Evolutionary conservation across 345 rosid genomes (phyloP).

Genomic region (Pseudoturritis turrita): DNA sequence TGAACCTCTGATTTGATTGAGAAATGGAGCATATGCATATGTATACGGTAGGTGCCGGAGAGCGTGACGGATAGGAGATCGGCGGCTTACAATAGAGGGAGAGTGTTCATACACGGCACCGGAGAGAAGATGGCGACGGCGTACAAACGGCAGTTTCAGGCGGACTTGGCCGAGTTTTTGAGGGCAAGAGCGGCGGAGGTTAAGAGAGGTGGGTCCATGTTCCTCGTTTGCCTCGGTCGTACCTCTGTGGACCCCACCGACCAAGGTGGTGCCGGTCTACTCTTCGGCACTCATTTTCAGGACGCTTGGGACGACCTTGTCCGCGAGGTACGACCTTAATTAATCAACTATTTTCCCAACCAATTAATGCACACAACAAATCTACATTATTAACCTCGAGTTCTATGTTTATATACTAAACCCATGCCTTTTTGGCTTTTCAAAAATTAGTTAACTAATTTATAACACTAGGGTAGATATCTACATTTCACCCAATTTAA

Average conservation of each 20-base stretch:
- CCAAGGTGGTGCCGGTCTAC: conserved; percentile 94
- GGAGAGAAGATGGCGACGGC: conserved; percentile 52
- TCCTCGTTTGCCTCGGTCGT: conserved; percentile 84
- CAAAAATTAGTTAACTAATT: neutral
- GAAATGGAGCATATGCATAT: neutral
- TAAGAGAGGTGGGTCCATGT: conserved; percentile 87
- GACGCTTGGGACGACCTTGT: conserved; percentile 99
- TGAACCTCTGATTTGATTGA: neutral
- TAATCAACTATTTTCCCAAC: neutral
- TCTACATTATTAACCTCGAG: neutral
- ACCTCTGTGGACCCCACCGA: conserved; percentile 82
- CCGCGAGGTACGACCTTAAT: conserved; percentile 55
- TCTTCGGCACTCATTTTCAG: conserved; percentile 97
- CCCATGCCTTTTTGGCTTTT: neutral
- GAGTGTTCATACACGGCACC: conserved; percentile 79
- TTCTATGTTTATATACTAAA: neutral
- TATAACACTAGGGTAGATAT: neutral
- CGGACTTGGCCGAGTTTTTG: conserved; percentile 68
- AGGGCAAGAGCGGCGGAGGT: conserved; percentile 71
- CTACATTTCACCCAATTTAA: neutral
- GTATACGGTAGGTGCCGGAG: conserved; percentile 80
- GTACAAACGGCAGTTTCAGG: conserved; percentile 70
- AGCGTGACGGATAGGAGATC: conserved; percentile 66
- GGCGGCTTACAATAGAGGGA: conserved; percentile 66
- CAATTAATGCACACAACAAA: neutral